Percentiles rank a stretch among this genome's conserved stretches.
Conservation (phyloP, 257 asterid genomes). For the Solanum chiquidenum region DNA sequence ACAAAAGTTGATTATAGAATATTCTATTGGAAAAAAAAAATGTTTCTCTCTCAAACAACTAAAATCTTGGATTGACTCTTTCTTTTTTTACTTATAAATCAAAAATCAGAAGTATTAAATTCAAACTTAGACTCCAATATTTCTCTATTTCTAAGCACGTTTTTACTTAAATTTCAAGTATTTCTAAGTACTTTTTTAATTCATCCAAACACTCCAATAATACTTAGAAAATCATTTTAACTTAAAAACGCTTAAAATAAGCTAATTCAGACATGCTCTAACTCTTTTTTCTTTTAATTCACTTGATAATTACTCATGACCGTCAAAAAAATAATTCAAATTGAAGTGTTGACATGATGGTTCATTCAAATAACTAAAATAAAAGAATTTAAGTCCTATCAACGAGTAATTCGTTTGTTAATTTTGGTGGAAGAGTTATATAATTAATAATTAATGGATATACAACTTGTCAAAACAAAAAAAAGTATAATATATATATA, state of each 20-base stretch:
- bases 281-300: not conserved
- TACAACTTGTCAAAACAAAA: not conserved
- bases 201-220: too few relatives aligned
- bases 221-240: too few relatives aligned
- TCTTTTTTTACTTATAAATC: not conserved
- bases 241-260: not conserved
- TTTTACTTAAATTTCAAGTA: too few relatives aligned
- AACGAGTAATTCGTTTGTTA: not conserved
- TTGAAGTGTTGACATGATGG: not conserved
- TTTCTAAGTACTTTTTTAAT: not conserved
- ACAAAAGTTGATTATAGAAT: too few relatives aligned
- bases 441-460: not conserved
- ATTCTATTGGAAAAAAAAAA: too few relatives aligned
- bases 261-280: accelerated
- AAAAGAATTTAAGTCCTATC: not conserved
- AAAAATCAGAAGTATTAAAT: accelerated
- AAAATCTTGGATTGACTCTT: too few relatives aligned
- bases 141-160: too few relatives aligned
- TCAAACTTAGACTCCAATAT: not conserved
- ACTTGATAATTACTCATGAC: not conserved
- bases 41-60: not conserved
- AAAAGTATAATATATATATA: not conserved
- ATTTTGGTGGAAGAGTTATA: not conserved
- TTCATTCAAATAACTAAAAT: not conserved
- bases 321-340: not conserved